Evolutionary conservation across 2,329 filamentous ascomycete species (phyloP), one percentile per base, ranked within the genome.

Genomic region (Plenodomus tracheiphilus): DNA sequence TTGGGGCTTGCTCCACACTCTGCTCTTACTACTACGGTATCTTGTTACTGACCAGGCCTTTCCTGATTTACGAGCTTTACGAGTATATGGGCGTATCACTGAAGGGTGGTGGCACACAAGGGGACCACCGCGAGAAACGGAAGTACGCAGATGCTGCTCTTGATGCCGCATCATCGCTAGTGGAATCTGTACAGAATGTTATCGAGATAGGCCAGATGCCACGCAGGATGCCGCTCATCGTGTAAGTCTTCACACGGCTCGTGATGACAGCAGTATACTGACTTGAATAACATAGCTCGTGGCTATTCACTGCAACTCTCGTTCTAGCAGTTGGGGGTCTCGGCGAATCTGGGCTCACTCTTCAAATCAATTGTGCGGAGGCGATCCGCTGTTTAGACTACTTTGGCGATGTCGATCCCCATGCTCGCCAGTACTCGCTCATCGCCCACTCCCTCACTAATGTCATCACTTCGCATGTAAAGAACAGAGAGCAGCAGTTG

Each of bases 11-110:
- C n/a, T 78, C 80, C 36, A 72, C 78, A 1, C 71, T 81, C 13
- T 76, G 76, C 25, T 74, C 78, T 2, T 81, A 81, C 48, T 80
- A 80, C 57, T 81, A 79, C 68, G 78, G 77, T 1, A 80, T 81
- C 37, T 80, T 81, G 61, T 66, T 81, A 3, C 62, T 81, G 3
- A 80, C 79, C 6, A 68, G 79, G n/a, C 79, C 79, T 0, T 81
- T 81, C 46, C 66, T 81, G 10, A 75, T 80, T 20, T 81, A 79
- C 54, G 75, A 79, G 41, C 69, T 80, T 1, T 79, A 72, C 42
- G 68, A 71, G 35, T 59, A 62, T 39, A 60, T 66, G 54, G 65
- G 65, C 9, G 61, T 64, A 43, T 68, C 67, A 10, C 43, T 71
- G 25, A 69, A 64, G 21, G 65, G 62, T 15, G 53, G 55, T 15